Conservation (phyloP, 169 alveolate species). For the Ichthyophthirius multifiliis region DNA sequence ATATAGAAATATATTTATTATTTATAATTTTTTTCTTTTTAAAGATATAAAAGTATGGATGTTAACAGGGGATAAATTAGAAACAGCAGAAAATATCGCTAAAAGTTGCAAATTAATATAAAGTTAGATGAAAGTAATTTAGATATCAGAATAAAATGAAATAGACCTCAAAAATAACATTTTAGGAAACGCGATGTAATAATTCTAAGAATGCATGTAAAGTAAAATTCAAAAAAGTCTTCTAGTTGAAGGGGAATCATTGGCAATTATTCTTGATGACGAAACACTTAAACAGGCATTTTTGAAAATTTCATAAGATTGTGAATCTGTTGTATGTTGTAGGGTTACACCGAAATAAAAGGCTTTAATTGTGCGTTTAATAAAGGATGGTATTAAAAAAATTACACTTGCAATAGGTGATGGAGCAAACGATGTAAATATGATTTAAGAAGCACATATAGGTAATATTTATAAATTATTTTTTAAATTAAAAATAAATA, state of each 20-base stretch:
- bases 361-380: constrained; percentile 79
- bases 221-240: constrained; percentile 9
- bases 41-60: constrained; percentile 80
- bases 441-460: constrained; percentile 97
- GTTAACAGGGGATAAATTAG: constrained; percentile 87
- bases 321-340: constrained; percentile 78
- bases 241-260: constrained; percentile 28
- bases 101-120: constrained; percentile 75
- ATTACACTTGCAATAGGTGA: constrained; percentile 93
- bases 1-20: background rate
- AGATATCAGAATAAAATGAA: constrained; percentile 2
- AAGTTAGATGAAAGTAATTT: constrained; percentile 22
- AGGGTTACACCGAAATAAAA: constrained; percentile 86
- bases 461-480: constrained; percentile 2
- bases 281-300: background rate
- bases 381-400: constrained; percentile 72
- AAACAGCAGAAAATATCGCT: constrained; percentile 88
- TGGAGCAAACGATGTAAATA: constrained; percentile 99
- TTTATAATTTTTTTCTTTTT: background rate
- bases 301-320: constrained; percentile 22
- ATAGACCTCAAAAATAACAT: constrained; percentile 7
- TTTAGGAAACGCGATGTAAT: background rate
- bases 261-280: constrained; percentile 1
- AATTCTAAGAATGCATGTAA: background rate
- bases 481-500: background rate